These are phyloP conservation scores for Deinandra increscens DNA, from an alignment of 129 eudicot species.

Conservation along the genomic window DNA sequence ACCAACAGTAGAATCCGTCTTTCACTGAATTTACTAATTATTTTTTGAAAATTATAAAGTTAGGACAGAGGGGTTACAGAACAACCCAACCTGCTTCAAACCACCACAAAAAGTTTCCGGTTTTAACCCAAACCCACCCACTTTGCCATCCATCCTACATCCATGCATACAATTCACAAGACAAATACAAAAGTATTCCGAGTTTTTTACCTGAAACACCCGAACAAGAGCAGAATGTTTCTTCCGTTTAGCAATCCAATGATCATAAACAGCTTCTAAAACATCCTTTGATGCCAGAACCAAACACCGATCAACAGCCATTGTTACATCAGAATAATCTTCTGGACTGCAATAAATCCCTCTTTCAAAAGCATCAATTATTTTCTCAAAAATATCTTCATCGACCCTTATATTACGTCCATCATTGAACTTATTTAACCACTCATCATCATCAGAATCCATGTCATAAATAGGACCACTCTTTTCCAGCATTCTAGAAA, in stretches of 20 bases:
- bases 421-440: constrained; percentile 59
- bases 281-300: constrained; percentile 50
- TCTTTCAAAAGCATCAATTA: constrained; percentile 76
- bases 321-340: constrained; percentile 46
- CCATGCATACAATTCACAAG: not conserved
- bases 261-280: constrained; percentile 53
- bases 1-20: not conserved
- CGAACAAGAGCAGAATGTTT: constrained; percentile 52
- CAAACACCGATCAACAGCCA: constrained; percentile 41
- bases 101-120: not conserved
- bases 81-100: not conserved
- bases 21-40: not conserved
- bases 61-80: not conserved
- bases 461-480: constrained; percentile 61
- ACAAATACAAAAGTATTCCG: not conserved
- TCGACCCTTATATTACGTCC: constrained; percentile 34
- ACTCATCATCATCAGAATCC: constrained; percentile 80
- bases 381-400: constrained; percentile 59
- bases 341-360: constrained; percentile 54
- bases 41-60: not conserved
- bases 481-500: constrained; percentile 57
- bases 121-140: not conserved
- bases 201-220: constrained; percentile 70
- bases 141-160: not conserved
- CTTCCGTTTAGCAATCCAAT: constrained; percentile 74